Conservation (phyloP, 805 yeast species). For the Lipomyces oligophaga region DNA sequence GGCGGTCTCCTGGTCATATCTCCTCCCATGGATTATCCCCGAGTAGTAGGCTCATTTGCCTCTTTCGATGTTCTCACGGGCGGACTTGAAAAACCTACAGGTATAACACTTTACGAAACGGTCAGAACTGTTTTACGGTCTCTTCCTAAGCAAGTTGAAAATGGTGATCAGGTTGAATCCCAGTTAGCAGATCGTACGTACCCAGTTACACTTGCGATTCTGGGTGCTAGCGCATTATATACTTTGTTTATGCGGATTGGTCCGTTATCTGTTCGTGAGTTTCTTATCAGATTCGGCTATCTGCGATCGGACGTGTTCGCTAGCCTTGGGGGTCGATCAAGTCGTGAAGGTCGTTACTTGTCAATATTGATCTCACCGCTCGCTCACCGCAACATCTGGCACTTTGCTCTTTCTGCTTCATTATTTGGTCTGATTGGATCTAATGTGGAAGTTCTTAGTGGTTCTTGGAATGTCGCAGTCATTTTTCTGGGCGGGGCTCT, state of each 20-base stretch:
- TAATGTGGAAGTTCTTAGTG: not conserved
- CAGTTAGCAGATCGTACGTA: not conserved
- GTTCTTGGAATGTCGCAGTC: not conserved
- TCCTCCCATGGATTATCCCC: not conserved
- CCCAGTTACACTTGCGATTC: not conserved
- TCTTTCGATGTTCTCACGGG: not conserved
- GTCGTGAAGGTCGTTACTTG: constrained; percentile 4
- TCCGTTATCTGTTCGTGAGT: constrained; percentile 2
- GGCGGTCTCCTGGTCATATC: not conserved
- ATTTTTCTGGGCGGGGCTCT: not conserved
- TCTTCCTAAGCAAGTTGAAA: not conserved
- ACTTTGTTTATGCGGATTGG: constrained; percentile 2
- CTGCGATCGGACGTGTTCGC: constrained; percentile 7
- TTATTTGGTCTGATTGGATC: constrained; percentile 1
- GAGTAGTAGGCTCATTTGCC: not conserved
- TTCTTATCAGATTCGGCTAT: constrained; percentile 4
- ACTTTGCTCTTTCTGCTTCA: not conserved
- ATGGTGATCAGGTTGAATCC: not conserved
- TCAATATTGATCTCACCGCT: constrained; percentile 4
- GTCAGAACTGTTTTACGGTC: not conserved
- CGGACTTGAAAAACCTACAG: not conserved
- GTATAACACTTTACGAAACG: not conserved
- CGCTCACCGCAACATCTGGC: constrained; percentile 1
- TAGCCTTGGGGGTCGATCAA: not conserved
- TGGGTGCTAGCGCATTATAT: not conserved